Evolutionary conservation across 2,329 filamentous ascomycete species (phyloP), one percentile per base, ranked within the genome.

Genomic region (Emericellopsis cladophorae): DNA sequence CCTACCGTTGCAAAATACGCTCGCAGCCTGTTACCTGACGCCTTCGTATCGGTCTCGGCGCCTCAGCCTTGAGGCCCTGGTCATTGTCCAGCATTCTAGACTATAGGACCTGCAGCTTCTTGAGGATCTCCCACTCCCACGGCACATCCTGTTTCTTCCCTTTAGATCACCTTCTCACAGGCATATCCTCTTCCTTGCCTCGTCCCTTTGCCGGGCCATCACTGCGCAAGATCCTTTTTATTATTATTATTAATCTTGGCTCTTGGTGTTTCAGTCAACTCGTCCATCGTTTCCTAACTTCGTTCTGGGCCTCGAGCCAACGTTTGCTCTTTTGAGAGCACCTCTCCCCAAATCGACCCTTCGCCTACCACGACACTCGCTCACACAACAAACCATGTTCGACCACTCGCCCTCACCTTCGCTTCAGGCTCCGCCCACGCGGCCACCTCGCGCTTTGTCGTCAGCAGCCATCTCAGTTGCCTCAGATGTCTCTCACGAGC

Each of bases 331-430:
- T 7, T 4, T 9, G 26, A 29, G 26, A 29, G 26, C 26, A 29
- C 6, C 33, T 21, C 33, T 21, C 18, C 18, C 18, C 4, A 21
- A 35, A 10, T 3, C 26, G 7, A 10, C 9, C 33, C 8, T n/a
- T 11, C 33, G 8, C 18, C n/a, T n/a, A 9, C 8, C 33, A 35
- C 9, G 8, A 15, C 33, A 16, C 18, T 35, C 33, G 33, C 33
- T 35, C n/a, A 9, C n/a, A 16, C 26, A 29, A 9, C 12, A 9
- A 9, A 37, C 37, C 11, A 40, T 33, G 16, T 16, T 31, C 15
- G 22, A 31, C 9, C 38, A 40, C 18, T 40, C 38, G 12, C 38
- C 38, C 11, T 31, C 38, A 29, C 26, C 38, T 8, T 40, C 38
- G 16, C n/a, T 37, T n/a, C 35, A 37, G 35, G 35, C 6, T 21